Evolutionary conservation across 345 rosid genomes (phyloP).

Genomic region (Anacardium occidentale): DNA sequence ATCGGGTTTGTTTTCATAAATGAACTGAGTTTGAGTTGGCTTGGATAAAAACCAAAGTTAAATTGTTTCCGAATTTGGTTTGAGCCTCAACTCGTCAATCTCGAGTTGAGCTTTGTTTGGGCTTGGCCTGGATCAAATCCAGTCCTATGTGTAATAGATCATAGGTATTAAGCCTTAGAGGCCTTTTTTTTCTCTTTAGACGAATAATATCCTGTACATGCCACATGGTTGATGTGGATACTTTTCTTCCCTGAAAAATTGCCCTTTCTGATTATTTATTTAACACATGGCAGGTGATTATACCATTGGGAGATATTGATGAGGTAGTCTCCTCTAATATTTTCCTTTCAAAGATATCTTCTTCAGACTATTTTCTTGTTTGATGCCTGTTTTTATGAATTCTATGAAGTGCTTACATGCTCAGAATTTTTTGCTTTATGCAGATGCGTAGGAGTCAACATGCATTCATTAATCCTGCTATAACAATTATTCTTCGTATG

Average conservation of each 20-base stretch:
- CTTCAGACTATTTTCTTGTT: conserved; percentile 17
- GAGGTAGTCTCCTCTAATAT: conserved; percentile 48
- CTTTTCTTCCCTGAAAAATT: background rate
- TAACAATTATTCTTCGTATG: conserved; percentile 88
- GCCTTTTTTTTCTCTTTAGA: background rate
- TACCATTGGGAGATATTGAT: conserved; percentile 94
- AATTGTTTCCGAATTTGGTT: no score
- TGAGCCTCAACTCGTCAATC: no score
- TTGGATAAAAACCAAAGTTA: no score
- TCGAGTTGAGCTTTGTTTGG: no score
- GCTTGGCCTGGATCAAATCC: no score
- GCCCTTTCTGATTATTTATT: background rate
- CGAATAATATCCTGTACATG: background rate
- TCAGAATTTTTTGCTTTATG: conserved; percentile 16
- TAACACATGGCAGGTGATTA: conserved; percentile 56
- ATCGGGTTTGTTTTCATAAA: no score
- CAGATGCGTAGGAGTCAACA: conserved; percentile 97
- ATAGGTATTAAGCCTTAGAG: background rate
- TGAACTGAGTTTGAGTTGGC: no score
- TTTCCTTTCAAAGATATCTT: conserved; percentile 9
- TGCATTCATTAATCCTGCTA: conserved; percentile 94
- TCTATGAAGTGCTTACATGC: conserved; percentile 16
- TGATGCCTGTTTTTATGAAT: conserved; percentile 4
- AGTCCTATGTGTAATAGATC: background rate
- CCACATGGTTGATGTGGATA: background rate